phyloP scores from a whole-genome alignment of 768 basidiomycete genomes.

The Naganishia antarctica region DNA sequence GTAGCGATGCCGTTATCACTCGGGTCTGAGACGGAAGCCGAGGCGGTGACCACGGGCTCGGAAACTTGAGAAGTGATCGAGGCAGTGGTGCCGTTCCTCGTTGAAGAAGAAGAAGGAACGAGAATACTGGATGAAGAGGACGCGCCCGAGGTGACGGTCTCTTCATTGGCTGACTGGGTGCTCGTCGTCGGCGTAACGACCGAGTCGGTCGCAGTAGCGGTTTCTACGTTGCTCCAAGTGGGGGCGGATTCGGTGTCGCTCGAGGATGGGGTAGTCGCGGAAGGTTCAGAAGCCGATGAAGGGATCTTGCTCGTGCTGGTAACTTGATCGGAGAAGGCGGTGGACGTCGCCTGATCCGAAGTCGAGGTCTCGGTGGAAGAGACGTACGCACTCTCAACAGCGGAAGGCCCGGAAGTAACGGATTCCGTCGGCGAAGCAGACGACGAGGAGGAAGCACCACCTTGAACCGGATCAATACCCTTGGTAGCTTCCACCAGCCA shows the following conservation, averaged over 20 bases:
- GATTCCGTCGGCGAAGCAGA: background rate
- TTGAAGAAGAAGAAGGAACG: background rate
- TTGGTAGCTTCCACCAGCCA: slow-evolving; percentile 20
- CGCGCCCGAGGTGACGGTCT: background rate
- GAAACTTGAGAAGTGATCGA: background rate
- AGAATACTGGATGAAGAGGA: slow-evolving; percentile 15
- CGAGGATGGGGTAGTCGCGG: background rate
- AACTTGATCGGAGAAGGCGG: background rate
- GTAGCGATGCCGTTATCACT: slow-evolving; percentile 39
- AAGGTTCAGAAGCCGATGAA: background rate
- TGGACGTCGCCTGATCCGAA: background rate
- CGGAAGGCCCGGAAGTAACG: background rate
- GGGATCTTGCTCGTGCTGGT: background rate
- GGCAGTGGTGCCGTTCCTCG: background rate
- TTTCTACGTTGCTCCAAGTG: background rate
- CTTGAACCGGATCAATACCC: slow-evolving; percentile 14
- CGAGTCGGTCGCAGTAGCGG: slow-evolving; percentile 15
- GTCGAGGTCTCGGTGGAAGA: background rate
- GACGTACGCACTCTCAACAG: background rate
- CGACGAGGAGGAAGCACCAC: background rate
- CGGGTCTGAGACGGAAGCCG: slow-evolving; percentile 15
- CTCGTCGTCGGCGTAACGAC: background rate
- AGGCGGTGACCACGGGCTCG: background rate
- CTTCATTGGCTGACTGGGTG: slow-evolving; percentile 19
- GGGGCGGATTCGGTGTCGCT: background rate